Evolutionary conservation across 371 early-diverging fungal species (phyloP).

Genomic region (Mortierella sp.): DNA sequence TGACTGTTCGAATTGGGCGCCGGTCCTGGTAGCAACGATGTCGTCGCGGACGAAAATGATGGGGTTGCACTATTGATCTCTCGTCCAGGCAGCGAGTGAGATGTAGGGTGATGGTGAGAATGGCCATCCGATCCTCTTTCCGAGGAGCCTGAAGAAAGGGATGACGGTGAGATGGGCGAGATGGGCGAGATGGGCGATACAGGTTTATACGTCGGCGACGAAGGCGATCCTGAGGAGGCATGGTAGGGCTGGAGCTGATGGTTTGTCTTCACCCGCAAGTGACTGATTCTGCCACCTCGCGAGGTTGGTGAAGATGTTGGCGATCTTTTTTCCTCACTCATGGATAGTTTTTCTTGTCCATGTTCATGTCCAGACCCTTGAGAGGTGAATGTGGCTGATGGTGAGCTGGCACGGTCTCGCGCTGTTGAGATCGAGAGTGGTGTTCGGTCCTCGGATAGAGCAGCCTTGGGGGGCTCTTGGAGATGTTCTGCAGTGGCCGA

Average conservation of each 20-base stretch:
- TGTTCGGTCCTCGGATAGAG: no score
- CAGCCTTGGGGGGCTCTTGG: not conserved
- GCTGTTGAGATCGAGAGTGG: no score
- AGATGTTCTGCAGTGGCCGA: constrained; percentile 22
- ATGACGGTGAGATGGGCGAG: constrained; percentile 12
- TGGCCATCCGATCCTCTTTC: not conserved
- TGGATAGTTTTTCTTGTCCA: no score
- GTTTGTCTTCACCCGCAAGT: constrained; percentile 35
- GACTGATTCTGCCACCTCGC: constrained; percentile 2
- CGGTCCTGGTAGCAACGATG: constrained; percentile 11
- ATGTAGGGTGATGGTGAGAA: constrained; percentile 6
- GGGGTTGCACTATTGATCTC: constrained; percentile 16
- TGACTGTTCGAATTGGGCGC: constrained; percentile 15
- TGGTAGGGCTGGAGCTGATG: constrained; percentile 6
- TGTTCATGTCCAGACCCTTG: no score
- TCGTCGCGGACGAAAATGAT: constrained; percentile 25
- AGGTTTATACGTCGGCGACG: constrained; percentile 2
- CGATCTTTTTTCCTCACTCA: no score
- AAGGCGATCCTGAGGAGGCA: not conserved
- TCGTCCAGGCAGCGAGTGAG: constrained; percentile 2
- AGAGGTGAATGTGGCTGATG: no score
- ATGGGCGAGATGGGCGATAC: constrained; percentile 41
- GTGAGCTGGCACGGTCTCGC: no score
- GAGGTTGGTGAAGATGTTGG: not conserved
- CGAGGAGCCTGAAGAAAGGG: constrained; percentile 2